Conservation (phyloP, 345 rosid genomes). For the Ceriops zippeliana region DNA sequence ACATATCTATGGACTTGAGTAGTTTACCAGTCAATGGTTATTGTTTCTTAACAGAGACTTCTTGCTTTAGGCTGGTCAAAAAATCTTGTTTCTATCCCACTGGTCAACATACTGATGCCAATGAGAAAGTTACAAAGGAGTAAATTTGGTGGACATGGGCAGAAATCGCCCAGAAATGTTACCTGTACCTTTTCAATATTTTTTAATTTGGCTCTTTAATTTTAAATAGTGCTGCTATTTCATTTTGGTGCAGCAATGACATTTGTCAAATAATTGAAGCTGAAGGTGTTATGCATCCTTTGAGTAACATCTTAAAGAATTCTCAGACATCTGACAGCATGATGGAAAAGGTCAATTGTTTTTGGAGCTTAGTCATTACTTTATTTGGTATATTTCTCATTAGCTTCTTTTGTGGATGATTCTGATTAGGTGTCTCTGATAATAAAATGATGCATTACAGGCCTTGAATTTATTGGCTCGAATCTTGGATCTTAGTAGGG, state of each 20-base stretch:
- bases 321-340: slow-evolving; percentile 36
- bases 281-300: slow-evolving; percentile 53
- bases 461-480: slow-evolving; percentile 61
- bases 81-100: too few species aligned
- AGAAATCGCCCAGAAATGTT: neutral
- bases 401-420: slow-evolving; percentile 3
- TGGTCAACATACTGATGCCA: too few species aligned
- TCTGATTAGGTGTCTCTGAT: slow-evolving; percentile 16
- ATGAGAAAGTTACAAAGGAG: too few species aligned
- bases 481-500: slow-evolving; percentile 67
- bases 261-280: slow-evolving; percentile 67
- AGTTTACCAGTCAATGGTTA: too few species aligned
- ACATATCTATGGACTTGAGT: neutral
- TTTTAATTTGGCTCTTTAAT: too few species aligned
- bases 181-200: neutral
- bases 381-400: neutral
- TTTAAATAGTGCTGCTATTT: neutral
- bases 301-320: slow-evolving; percentile 52
- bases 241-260: slow-evolving; percentile 43
- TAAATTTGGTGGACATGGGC: too few species aligned
- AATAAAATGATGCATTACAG: slow-evolving; percentile 40
- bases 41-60: too few species aligned
- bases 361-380: neutral
- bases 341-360: slow-evolving; percentile 54
- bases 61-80: too few species aligned